Evolutionary conservation across 768 basidiomycete genomes (phyloP).

Genomic region (Mycena leptocephala): DNA sequence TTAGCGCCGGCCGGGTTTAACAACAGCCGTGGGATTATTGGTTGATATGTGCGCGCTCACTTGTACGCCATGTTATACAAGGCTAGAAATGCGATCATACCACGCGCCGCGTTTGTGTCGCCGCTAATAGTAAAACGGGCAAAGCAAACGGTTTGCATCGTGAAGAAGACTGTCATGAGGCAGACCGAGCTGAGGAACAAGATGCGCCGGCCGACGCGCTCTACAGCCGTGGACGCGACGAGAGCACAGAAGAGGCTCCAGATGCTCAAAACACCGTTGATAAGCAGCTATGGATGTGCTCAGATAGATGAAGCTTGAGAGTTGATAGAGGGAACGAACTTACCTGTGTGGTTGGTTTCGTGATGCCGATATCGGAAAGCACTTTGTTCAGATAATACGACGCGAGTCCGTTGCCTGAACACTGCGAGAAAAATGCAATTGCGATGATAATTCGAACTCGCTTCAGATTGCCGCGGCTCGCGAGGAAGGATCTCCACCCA

Average conservation of each 20-base stretch:
- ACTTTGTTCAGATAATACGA: slow-evolving; percentile 88
- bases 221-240: slow-evolving; percentile 71
- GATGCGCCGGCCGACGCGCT: slow-evolving; percentile 76
- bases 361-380: slow-evolving; percentile 79
- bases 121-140: slow-evolving; percentile 60
- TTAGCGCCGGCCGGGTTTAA: slow-evolving; percentile 42
- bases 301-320: slow-evolving; percentile 38
- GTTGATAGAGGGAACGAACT: not conserved
- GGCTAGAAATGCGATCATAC: slow-evolving; percentile 88
- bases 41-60: slow-evolving; percentile 50
- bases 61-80: slow-evolving; percentile 86
- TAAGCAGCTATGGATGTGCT: slow-evolving; percentile 68
- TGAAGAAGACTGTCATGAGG: slow-evolving; percentile 79
- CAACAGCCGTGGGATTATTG: not conserved
- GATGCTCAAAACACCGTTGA: slow-evolving; percentile 89
- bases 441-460: slow-evolving; percentile 85
- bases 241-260: slow-evolving; percentile 83
- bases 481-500: slow-evolving; percentile 80
- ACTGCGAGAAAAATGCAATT: slow-evolving; percentile 88
- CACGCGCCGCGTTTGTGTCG: slow-evolving; percentile 69
- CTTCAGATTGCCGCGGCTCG: slow-evolving; percentile 79
- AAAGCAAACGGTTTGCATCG: slow-evolving; percentile 77
- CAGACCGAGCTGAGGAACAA: slow-evolving; percentile 74
- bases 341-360: slow-evolving; percentile 65
- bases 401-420: slow-evolving; percentile 89